Conservation (phyloP, 345 rosid genomes). For the Ceriops decandra region DNA sequence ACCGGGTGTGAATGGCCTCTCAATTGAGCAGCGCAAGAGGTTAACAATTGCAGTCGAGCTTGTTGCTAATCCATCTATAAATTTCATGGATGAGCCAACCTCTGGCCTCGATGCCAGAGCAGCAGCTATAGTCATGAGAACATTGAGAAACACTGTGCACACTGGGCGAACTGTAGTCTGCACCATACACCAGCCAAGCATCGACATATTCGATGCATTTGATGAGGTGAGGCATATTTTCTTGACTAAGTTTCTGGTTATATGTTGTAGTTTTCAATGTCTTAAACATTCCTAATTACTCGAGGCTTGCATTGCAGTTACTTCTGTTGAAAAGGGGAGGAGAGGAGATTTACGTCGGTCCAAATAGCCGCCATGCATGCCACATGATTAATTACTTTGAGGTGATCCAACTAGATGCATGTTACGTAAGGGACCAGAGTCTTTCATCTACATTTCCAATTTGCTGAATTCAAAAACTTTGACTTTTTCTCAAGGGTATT, state of each 20-base stretch:
- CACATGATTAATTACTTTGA: constrained; percentile 55
- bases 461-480: too few species aligned
- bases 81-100: constrained; percentile 78
- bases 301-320: constrained; percentile 34
- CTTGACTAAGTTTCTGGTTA: background rate
- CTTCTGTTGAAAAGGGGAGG: constrained; percentile 66
- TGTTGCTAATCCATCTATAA: constrained; percentile 68
- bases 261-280: background rate
- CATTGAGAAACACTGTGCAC: constrained; percentile 44
- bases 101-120: constrained; percentile 77
- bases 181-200: constrained; percentile 77
- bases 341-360: constrained; percentile 65
- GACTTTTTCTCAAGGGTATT: constrained; percentile 30
- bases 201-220: constrained; percentile 64
- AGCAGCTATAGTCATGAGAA: constrained; percentile 72
- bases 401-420: constrained; percentile 23
- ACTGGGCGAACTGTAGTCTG: constrained; percentile 45
- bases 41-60: constrained; percentile 68
- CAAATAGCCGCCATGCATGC: constrained; percentile 50
- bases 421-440: too few species aligned
- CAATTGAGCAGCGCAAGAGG: constrained; percentile 63
- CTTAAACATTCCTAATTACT: background rate
- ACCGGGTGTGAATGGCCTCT: constrained; percentile 59
- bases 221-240: constrained; percentile 44
- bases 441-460: too few species aligned